These are phyloP conservation scores for Cyclocybe aegerita DNA, from an alignment of 768 basidiomycete species.

Conservation along the genomic window DNA sequence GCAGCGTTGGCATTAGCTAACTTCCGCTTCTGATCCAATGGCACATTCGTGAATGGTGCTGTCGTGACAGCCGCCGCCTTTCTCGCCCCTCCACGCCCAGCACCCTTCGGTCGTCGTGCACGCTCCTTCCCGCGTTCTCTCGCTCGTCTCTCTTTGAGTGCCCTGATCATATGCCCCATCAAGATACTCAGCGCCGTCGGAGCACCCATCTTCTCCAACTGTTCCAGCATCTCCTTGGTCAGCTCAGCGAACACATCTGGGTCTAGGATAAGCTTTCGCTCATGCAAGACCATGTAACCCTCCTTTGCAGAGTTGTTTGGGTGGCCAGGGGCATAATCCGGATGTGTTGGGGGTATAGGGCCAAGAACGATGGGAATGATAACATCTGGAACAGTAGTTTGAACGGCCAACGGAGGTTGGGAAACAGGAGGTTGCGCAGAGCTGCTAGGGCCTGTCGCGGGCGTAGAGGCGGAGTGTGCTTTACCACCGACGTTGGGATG, in stretches of 20 bases:
- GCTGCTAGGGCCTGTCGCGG: conserved; percentile 25
- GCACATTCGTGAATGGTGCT: conserved; percentile 47
- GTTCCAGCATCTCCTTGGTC: conserved; percentile 67
- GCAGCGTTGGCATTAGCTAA: conserved; percentile 7
- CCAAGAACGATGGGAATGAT: conserved; percentile 78
- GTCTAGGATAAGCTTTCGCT: conserved; percentile 81
- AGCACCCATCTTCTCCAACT: conserved; percentile 79
- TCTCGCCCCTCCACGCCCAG: conserved; percentile 28
- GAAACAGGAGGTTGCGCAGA: conserved; percentile 22
- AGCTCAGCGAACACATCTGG: conserved; percentile 83
- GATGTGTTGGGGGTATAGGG: conserved; percentile 65
- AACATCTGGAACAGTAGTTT: conserved; percentile 47
- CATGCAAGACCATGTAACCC: conserved; percentile 77
- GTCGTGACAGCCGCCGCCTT: conserved; percentile 21
- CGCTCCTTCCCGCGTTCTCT: conserved; percentile 43
- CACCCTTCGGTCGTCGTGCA: conserved; percentile 33
- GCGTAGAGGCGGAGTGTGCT: conserved; percentile 19
- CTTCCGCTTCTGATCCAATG: conserved; percentile 28
- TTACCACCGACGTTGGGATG: conserved; percentile 21
- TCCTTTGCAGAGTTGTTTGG: conserved; percentile 50
- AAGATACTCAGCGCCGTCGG: conserved; percentile 79
- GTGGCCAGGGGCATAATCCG: conserved; percentile 46
- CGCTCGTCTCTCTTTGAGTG: conserved; percentile 71
- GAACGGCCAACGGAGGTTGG: conserved; percentile 21
- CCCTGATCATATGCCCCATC: conserved; percentile 82